These are phyloP conservation scores for Plasmodium sp. DNA, from an alignment of 169 alveolate genomes.

Conservation along the genomic window DNA sequence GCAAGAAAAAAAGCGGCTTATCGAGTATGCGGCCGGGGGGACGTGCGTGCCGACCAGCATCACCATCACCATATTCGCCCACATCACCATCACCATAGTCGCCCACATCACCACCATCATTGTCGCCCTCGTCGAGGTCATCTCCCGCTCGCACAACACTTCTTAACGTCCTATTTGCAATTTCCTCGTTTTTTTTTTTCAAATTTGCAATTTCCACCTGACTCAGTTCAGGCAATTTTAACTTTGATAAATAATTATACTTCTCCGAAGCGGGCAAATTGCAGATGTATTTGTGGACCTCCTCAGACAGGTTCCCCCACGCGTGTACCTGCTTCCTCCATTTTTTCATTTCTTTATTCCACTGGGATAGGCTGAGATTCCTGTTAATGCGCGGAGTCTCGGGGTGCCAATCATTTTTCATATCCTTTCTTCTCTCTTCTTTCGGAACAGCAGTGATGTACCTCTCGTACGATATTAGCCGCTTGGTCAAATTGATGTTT, in stretches of 20 bases:
- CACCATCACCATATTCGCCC: too few relatives aligned
- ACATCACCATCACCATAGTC: too few relatives aligned
- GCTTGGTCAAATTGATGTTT: conserved; percentile 81
- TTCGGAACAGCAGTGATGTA: conserved; percentile 80
- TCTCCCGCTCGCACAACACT: conserved; percentile 32
- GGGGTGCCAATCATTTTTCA: conserved; percentile 81
- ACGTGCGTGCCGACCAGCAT: neutral
- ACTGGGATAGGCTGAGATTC: conserved; percentile 79
- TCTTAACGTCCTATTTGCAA: conserved; percentile 24
- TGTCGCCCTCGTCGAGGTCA: neutral
- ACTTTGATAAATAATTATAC: conserved; percentile 74
- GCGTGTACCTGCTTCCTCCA: conserved; percentile 83
- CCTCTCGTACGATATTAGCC: conserved; percentile 77
- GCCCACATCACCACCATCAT: neutral
- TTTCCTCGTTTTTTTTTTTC: conserved; percentile 41
- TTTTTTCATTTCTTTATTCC: conserved; percentile 80
- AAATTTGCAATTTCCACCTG: conserved; percentile 54
- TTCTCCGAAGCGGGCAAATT: conserved; percentile 68
- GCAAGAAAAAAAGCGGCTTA: conserved; percentile 52
- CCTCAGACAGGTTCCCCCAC: conserved; percentile 77
- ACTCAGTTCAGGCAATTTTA: conserved; percentile 73
- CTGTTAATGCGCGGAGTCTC: conserved; percentile 81
- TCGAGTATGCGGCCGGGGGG: neutral
- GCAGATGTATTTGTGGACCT: conserved; percentile 36
- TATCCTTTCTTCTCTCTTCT: conserved; percentile 60